Evolutionary conservation across 495 filamentous ascomycete species (phyloP), one percentile per base, ranked within the genome.

Genomic region (Emericellopsis terricola): DNA sequence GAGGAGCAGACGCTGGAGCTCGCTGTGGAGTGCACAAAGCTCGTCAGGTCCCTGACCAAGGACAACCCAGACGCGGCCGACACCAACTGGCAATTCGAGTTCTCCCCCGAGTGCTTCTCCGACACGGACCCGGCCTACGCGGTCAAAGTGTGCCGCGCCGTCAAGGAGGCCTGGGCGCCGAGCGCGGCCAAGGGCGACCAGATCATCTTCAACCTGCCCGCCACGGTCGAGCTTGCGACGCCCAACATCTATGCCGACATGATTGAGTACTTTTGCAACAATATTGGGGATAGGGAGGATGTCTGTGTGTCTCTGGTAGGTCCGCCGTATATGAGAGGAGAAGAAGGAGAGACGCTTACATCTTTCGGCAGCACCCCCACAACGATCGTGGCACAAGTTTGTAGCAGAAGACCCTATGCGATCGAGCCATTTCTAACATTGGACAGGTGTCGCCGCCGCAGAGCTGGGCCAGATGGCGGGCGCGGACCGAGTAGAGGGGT

Each of bases 391-490:
- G 87, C 7, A 94, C 85, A 49, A 37, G 81, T 32, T 11, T 19
- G 30, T 32, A 5, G 10, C 10, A 11, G 17, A 11, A 18, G 1
- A n/a, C 6, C 15, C 14, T 10, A 19, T 19, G 30, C 81, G 13
- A 21, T 19, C 10, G 32, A 16, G 19, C 9, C 9, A 15, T 23
- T 9, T 20, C 32, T 23, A 15, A 26, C 19, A 15, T 26, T n/a
- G 9, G 15, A 17, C 21, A 17, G 68, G 79, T 15, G 81, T 89
- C 24, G 89, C 86, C 3, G 62, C 64, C 1, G 79, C 87, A 8
- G 87, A 96, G 49, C 57, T 96, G 38, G 89, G 80, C 8, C 85
- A 94, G 55, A 94, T 96, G 85, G 89, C 81, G n/a, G 89, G 89
- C 41, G 89, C 84, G 5, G 79, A 96, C 52, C 60, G 89, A 49